Conservation (phyloP, 1,284 basidiomycete genomes). For the Caloboletus inedulis region DNA sequence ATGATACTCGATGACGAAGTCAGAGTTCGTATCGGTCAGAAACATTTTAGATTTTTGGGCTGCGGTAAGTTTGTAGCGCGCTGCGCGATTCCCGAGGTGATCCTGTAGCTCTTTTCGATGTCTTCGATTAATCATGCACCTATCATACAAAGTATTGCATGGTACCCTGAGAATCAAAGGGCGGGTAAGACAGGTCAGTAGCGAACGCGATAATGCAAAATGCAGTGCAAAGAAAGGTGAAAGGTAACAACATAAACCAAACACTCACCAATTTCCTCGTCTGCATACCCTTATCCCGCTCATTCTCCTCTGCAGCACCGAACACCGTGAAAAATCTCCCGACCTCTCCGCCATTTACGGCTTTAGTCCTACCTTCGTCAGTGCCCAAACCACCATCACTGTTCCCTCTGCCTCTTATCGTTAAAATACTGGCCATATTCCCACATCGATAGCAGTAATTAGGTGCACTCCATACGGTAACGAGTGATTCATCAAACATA, state of each 20-base stretch:
- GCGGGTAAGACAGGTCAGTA: conserved; percentile 1
- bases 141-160: conserved; percentile 35
- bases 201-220: not conserved
- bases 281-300: conserved; percentile 70
- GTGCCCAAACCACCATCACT: conserved; percentile 29
- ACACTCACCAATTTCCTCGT: conserved; percentile 58
- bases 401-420: conserved; percentile 62
- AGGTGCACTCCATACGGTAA: conserved; percentile 97
- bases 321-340: conserved; percentile 69
- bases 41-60: not conserved
- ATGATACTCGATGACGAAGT: too few relatives aligned
- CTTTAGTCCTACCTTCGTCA: not conserved
- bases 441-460: conserved; percentile 92
- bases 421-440: conserved; percentile 76
- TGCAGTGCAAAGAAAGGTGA: not conserved
- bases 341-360: conserved; percentile 16
- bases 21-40: not conserved
- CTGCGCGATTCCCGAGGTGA: not conserved
- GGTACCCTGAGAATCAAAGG: conserved; percentile 20
- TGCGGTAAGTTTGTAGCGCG: not conserved
- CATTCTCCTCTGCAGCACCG: conserved; percentile 82
- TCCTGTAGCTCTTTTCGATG: not conserved
- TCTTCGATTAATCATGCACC: conserved; percentile 1
- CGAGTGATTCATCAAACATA: conserved; percentile 93
- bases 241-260: not conserved